Conservation (phyloP, 2,329 filamentous ascomycete genomes). For the Cladosporium sp. region DNA sequence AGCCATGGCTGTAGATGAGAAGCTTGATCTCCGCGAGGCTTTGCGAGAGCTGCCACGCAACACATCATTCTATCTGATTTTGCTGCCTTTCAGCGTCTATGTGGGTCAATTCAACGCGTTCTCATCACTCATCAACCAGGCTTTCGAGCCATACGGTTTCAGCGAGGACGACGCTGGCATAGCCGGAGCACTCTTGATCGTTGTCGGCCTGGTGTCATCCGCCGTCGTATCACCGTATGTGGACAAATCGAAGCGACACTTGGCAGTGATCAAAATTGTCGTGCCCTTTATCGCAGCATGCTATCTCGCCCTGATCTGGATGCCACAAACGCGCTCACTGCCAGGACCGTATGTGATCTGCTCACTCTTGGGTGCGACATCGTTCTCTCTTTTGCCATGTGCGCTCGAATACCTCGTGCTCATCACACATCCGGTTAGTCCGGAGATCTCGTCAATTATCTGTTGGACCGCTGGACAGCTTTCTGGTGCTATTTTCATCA, state of each 20-base stretch:
- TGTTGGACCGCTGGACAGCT: constrained; percentile 88
- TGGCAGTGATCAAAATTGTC: constrained; percentile 70
- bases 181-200: constrained; percentile 83
- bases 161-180: constrained; percentile 83
- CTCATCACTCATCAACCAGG: constrained; percentile 85
- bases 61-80: constrained; percentile 76
- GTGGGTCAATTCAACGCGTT: constrained; percentile 93
- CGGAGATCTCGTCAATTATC: constrained; percentile 80
- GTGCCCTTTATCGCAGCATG: constrained; percentile 68
- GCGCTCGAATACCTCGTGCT: constrained; percentile 86
- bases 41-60: constrained; percentile 54
- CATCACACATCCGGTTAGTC: constrained; percentile 81
- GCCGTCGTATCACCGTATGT: constrained; percentile 79
- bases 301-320: constrained; percentile 82
- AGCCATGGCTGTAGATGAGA: constrained; percentile 61
- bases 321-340: constrained; percentile 64
- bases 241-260: constrained; percentile 80
- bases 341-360: constrained; percentile 74
- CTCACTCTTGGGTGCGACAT: constrained; percentile 74
- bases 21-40: constrained; percentile 56
- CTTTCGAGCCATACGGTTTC: constrained; percentile 84
- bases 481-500: constrained; percentile 79
- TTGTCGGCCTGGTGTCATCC: constrained; percentile 77
- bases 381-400: constrained; percentile 79
- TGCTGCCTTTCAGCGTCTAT: constrained; percentile 79